Percentiles rank a stretch among this genome's conserved stretches.
Evolutionary conservation across 352 stramenopile genomes (phyloP).

Genomic region (Phytophthora palmivora): DNA sequence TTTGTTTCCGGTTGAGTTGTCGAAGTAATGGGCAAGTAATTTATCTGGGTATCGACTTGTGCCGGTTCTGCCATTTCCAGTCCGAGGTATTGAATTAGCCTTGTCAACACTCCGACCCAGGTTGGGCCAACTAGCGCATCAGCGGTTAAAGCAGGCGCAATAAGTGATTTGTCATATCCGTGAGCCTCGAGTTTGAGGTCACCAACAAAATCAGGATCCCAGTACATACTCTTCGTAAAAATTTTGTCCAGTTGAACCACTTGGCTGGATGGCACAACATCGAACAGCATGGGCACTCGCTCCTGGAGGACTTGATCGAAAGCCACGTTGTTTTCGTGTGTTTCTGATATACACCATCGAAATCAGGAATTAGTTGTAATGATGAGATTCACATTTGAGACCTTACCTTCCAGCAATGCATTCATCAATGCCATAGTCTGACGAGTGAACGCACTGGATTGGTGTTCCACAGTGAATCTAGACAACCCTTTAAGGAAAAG

Average conservation of each 20-base stretch:
- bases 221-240: conserved; percentile 44
- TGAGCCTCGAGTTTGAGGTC: conserved; percentile 64
- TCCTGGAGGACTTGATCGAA: conserved; percentile 53
- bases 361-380: not conserved
- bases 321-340: conserved; percentile 30
- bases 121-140: conserved; percentile 40
- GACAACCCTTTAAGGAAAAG: conserved; percentile 48
- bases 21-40: not conserved
- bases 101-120: conserved; percentile 64
- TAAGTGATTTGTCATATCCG: conserved; percentile 60
- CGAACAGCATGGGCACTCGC: conserved; percentile 59
- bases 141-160: conserved; percentile 38
- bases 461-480: conserved; percentile 31
- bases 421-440: conserved; percentile 45
- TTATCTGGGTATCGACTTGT: conserved; percentile 1
- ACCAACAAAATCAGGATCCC: conserved; percentile 51
- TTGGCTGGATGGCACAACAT: conserved; percentile 29
- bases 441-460: conserved; percentile 33
- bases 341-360: conserved; percentile 30
- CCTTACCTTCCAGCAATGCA: conserved; percentile 45
- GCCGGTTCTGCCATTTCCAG: conserved; percentile 31
- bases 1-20: not conserved
- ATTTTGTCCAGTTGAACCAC: conserved; percentile 49
- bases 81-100: conserved; percentile 61
- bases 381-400: not conserved